A percentile compares a stretch with the other conserved stretches of the same genome.
phyloP scores from a whole-genome alignment of 371 early-diverging fungal species.

The Gilbertella persicaria region DNA sequence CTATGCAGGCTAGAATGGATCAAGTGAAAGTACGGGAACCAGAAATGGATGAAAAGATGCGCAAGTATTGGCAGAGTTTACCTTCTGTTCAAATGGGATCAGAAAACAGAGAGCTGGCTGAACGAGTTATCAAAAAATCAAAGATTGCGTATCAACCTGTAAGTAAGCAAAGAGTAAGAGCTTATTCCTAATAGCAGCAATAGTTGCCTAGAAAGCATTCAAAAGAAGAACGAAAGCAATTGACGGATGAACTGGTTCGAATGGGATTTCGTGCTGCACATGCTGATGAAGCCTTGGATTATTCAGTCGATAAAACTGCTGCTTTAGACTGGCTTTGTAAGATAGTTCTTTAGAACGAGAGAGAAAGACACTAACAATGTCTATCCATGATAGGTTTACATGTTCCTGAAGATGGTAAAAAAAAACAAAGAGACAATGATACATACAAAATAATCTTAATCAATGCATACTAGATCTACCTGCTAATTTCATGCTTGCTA shows the following conservation, averaged over 20 bases:
- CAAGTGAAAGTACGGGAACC: constrained; percentile 7
- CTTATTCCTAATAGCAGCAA: constrained; percentile 10
- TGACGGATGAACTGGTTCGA: constrained; percentile 48
- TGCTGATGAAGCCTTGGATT: constrained; percentile 72
- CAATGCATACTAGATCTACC: constrained; percentile 55
- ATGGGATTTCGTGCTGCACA: constrained; percentile 79
- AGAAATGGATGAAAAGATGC: constrained; percentile 43
- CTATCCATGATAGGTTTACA: constrained; percentile 72
- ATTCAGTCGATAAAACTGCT: constrained; percentile 49
- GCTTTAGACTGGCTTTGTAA: constrained; percentile 90
- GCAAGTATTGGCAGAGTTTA: constrained; percentile 69
- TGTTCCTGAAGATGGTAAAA: constrained; percentile 80
- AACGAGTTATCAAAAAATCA: constrained; percentile 58
- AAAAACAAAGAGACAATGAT: background rate
- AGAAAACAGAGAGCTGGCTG: constrained; percentile 61
- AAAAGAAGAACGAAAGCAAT: constrained; percentile 38
- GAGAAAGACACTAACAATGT: too few species aligned
- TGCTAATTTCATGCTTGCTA: constrained; percentile 59
- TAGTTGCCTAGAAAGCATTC: constrained; percentile 30
- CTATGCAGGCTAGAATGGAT: constrained; percentile 1
- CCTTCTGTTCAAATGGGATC: constrained; percentile 74
- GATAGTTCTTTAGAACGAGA: too few species aligned
- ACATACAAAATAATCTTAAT: background rate
- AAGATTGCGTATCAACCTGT: constrained; percentile 34
- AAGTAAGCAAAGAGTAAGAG: constrained; percentile 29